Evolutionary conservation across 768 basidiomycete species (phyloP).

Genomic region (Rhodotorula diobovata): DNA sequence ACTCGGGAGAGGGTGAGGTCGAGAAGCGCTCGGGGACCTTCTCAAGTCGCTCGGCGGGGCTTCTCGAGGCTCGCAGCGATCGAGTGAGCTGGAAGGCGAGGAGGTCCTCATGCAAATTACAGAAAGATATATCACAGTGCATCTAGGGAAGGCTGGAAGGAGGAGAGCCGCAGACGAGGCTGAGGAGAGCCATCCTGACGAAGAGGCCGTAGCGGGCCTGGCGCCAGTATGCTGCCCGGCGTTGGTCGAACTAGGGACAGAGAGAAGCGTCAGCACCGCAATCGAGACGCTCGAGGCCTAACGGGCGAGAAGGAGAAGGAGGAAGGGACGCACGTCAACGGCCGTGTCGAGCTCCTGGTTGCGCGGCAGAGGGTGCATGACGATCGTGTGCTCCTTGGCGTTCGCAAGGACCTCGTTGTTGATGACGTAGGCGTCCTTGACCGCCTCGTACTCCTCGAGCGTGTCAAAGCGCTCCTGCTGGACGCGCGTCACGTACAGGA

Average conservation of each 20-base stretch:
- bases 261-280: neutral
- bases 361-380: slow-evolving; percentile 97
- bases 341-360: slow-evolving; percentile 97
- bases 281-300: neutral
- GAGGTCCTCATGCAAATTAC: neutral
- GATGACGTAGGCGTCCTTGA: slow-evolving; percentile 86
- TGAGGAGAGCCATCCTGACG: slow-evolving; percentile 79
- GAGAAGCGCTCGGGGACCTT: too few relatives aligned
- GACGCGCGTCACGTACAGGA: slow-evolving; percentile 90
- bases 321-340: slow-evolving; percentile 66
- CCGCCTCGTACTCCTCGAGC: slow-evolving; percentile 77
- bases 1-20: too few relatives aligned
- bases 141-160: neutral
- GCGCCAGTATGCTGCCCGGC: slow-evolving; percentile 91
- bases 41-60: too few relatives aligned
- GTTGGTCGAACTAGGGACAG: slow-evolving; percentile 71
- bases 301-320: neutral
- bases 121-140: too few relatives aligned
- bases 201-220: slow-evolving; percentile 95
- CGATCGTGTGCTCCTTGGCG: slow-evolving; percentile 95
- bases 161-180: slow-evolving; percentile 52
- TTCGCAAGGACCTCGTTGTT: slow-evolving; percentile 88
- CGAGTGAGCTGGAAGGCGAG: neutral
- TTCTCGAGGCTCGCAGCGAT: neutral
- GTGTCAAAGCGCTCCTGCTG: slow-evolving; percentile 88